Conservation (phyloP, 345 rosid genomes). For the Arabidopsis suecica region DNA sequence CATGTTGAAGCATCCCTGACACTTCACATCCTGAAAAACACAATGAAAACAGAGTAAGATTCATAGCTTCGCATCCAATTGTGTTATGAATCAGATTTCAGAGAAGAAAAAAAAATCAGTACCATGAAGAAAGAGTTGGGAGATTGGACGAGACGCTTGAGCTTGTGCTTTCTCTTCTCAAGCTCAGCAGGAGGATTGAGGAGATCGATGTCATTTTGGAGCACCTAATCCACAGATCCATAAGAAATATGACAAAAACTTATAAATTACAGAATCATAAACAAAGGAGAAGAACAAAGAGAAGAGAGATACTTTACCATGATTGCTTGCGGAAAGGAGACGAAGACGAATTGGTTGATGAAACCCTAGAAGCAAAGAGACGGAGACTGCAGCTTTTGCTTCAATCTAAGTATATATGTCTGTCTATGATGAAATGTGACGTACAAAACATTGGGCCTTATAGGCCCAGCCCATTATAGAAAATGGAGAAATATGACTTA, state of each 20-base stretch:
- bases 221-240: conserved; percentile 47
- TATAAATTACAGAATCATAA: not conserved
- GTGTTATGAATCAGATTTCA: not conserved
- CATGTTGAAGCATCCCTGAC: conserved; percentile 62
- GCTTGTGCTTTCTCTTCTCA: conserved; percentile 66
- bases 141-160: conserved; percentile 61
- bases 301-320: conserved; percentile 8
- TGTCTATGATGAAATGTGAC: too few relatives aligned
- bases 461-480: too few relatives aligned
- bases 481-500: too few relatives aligned
- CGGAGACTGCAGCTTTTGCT: not conserved
- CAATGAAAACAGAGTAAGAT: not conserved
- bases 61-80: not conserved
- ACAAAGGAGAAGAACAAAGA: not conserved
- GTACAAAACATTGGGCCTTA: too few relatives aligned
- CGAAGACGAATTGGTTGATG: conserved; percentile 1
- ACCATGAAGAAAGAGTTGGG: conserved; percentile 66
- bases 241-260: not conserved
- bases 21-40: conserved; percentile 53
- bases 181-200: conserved; percentile 60
- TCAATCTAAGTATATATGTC: too few relatives aligned
- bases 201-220: conserved; percentile 59
- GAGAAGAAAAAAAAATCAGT: not conserved
- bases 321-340: conserved; percentile 11
- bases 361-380: conserved; percentile 22